Conservation (phyloP, 177 flowering plant species). For the Tripterygium wilfordii region DNA sequence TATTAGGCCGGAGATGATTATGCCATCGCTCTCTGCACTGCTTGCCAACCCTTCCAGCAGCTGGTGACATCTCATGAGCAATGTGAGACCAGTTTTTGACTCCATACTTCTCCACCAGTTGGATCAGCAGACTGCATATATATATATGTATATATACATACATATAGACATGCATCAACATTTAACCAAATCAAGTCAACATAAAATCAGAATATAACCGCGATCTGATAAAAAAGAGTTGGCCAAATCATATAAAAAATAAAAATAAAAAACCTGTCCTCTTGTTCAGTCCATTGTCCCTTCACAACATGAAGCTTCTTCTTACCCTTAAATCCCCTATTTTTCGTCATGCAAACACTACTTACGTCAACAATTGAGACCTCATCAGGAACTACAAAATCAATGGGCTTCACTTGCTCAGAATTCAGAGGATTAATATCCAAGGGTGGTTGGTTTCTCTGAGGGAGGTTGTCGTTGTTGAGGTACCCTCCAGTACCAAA, state of each 20-base stretch:
- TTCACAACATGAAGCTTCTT: constrained; percentile 46
- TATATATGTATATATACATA: not conserved
- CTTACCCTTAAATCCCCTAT: constrained; percentile 16
- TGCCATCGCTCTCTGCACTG: constrained; percentile 55
- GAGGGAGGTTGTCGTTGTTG: not conserved
- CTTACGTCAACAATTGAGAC: constrained; percentile 39
- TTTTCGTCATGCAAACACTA: constrained; percentile 16
- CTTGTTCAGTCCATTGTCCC: constrained; percentile 86
- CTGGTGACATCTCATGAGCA: constrained; percentile 38
- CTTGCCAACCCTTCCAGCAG: constrained; percentile 47
- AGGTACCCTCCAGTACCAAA: constrained; percentile 1
- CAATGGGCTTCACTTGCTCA: constrained; percentile 23
- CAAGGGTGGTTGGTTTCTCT: constrained; percentile 1
- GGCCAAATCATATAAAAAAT: too few relatives aligned
- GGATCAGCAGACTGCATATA: constrained; percentile 25
- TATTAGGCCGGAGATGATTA: constrained; percentile 45
- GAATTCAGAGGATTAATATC: constrained; percentile 5
- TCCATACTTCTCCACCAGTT: constrained; percentile 36
- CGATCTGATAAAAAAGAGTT: too few relatives aligned
- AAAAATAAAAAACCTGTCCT: constrained; percentile 55
- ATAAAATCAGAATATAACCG: too few relatives aligned
- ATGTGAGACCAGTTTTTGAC: constrained; percentile 41
- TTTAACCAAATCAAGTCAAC: not conserved
- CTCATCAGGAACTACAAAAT: constrained; percentile 41
- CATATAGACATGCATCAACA: too few relatives aligned